A percentile compares a stretch with the other conserved stretches of the same genome.
Evolutionary conservation across 106 monocot genomes (phyloP).

Genomic region (Acorus calamus): DNA sequence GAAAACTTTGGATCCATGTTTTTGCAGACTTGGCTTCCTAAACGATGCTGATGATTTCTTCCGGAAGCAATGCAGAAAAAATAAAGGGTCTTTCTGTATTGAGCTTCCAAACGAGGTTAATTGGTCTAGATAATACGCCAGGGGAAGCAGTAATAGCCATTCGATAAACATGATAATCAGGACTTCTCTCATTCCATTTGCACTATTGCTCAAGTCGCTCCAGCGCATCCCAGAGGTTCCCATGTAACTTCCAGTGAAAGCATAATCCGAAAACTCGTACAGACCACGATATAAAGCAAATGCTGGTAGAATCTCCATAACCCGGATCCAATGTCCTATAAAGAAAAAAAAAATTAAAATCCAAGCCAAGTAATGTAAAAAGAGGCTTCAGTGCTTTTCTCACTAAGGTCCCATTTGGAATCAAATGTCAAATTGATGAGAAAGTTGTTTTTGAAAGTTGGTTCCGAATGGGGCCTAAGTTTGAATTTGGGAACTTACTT

Average conservation of each 20-base stretch:
- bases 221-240: constrained; percentile 60
- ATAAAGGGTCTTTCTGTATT: constrained; percentile 16
- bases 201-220: constrained; percentile 33
- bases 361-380: too few species aligned
- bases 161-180: constrained; percentile 56
- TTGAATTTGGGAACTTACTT: constrained; percentile 20
- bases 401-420: too few species aligned
- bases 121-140: constrained; percentile 54
- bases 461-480: too few species aligned
- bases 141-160: constrained; percentile 48
- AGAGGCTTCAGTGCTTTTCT: too few species aligned
- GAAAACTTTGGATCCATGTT: constrained; percentile 42
- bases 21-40: constrained; percentile 14
- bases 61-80: constrained; percentile 18
- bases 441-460: too few species aligned
- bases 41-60: constrained; percentile 13
- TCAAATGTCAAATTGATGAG: too few species aligned
- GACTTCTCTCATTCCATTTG: constrained; percentile 60
- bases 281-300: constrained; percentile 67
- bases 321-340: constrained; percentile 40
- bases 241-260: constrained; percentile 37
- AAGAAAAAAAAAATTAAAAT: neutral
- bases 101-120: constrained; percentile 15
- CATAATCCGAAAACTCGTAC: constrained; percentile 59
- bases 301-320: constrained; percentile 60